A percentile compares a stretch with the other conserved stretches of the same genome.
These are phyloP conservation scores for Nevesoporus exiguus DNA, from an alignment of 768 basidiomycete species.

Conservation along the genomic window DNA sequence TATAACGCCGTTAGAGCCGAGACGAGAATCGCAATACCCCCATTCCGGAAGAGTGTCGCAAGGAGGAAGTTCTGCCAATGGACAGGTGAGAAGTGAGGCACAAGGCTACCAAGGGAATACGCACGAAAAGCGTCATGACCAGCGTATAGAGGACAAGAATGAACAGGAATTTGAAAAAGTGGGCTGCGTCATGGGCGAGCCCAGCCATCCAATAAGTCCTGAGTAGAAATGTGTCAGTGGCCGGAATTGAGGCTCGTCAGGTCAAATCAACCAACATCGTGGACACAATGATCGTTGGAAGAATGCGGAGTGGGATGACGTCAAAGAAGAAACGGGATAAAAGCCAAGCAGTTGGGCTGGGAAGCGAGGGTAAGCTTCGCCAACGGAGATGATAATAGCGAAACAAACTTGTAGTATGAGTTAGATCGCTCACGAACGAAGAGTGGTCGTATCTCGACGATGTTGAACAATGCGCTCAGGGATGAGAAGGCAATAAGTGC, in stretches of 20 bases:
- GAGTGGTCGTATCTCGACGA: slow-evolving; percentile 77
- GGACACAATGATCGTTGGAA: slow-evolving; percentile 85
- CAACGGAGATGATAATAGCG: background rate
- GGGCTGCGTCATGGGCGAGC: slow-evolving; percentile 66
- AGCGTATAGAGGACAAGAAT: slow-evolving; percentile 84
- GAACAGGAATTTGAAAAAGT: slow-evolving; percentile 94
- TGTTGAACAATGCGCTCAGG: slow-evolving; percentile 85
- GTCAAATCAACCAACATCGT: slow-evolving; percentile 57
- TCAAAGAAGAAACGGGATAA: slow-evolving; percentile 87
- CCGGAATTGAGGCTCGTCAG: background rate
- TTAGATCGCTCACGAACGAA: slow-evolving; percentile 89
- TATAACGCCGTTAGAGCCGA: slow-evolving; percentile 73
- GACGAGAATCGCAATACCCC: slow-evolving; percentile 86
- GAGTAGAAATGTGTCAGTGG: slow-evolving; percentile 5
- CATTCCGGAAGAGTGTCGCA: slow-evolving; percentile 77
- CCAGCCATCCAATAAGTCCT: slow-evolving; percentile 98
- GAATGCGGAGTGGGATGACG: slow-evolving; percentile 80
- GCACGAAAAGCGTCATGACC: slow-evolving; percentile 81
- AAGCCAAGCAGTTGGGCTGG: slow-evolving; percentile 86
- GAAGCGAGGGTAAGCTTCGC: background rate
- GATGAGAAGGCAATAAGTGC: slow-evolving; percentile 89
- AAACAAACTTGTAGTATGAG: slow-evolving; percentile 72
- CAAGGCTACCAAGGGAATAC: slow-evolving; percentile 26
- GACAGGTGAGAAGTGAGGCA: background rate
- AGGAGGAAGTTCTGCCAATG: slow-evolving; percentile 80